Conservation (phyloP, 108 stramenopile genomes). For the Nitzschia inconspicua region DNA sequence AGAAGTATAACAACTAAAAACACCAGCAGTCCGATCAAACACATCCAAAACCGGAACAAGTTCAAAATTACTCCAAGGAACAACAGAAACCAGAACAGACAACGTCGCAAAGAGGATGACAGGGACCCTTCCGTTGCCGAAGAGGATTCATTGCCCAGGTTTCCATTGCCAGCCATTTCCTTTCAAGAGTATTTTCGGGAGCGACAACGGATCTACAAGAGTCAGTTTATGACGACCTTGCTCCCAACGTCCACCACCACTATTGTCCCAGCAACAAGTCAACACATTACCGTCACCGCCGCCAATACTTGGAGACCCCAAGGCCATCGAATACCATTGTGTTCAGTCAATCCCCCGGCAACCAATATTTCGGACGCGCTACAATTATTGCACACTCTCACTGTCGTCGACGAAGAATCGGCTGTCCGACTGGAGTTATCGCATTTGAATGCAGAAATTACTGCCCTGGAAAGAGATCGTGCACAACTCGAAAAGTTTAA, state of each 20-base stretch:
- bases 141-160: too few relatives aligned
- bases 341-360: slow-evolving; percentile 9
- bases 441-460: slow-evolving; percentile 37
- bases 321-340: slow-evolving; percentile 32
- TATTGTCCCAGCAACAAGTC: background rate
- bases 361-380: slow-evolving; percentile 27
- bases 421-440: slow-evolving; percentile 40
- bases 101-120: too few relatives aligned
- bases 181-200: slow-evolving; percentile 19
- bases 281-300: background rate
- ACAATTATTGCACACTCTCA: slow-evolving; percentile 27
- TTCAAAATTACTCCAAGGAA: too few relatives aligned
- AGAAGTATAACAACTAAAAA: too few relatives aligned
- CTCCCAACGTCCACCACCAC: background rate
- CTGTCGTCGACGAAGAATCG: slow-evolving; percentile 30
- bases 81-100: too few relatives aligned
- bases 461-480: slow-evolving; percentile 39
- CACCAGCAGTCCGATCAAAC: too few relatives aligned
- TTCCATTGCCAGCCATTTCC: slow-evolving; percentile 19
- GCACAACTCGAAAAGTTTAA: background rate
- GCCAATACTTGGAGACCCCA: slow-evolving; percentile 19
- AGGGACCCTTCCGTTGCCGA: too few relatives aligned
- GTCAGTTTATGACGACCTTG: slow-evolving; percentile 32
- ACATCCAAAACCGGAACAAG: too few relatives aligned
- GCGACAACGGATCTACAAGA: slow-evolving; percentile 21